These are phyloP conservation scores for Trichoderma atroviride DNA, from an alignment of 2,329 filamentous ascomycete genomes.

Conservation along the genomic window DNA sequence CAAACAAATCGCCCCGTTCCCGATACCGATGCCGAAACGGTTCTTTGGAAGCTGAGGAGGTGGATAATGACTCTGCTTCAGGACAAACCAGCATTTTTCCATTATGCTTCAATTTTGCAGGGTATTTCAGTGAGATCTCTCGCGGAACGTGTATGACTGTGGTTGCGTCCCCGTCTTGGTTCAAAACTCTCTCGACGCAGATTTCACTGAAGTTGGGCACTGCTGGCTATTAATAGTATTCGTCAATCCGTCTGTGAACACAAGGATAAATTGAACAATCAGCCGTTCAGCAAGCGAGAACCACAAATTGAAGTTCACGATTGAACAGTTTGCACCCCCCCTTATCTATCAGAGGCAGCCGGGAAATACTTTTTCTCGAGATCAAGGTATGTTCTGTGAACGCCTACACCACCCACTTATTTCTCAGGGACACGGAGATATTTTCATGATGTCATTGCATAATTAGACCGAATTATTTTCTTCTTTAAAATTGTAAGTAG, in stretches of 20 bases:
- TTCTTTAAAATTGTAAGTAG: no score
- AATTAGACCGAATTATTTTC: no score
- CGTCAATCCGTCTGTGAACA: neutral
- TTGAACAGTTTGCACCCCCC: no score
- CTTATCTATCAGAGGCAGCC: no score
- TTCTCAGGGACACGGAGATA: no score
- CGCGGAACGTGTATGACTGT: no score
- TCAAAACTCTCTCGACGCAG: neutral
- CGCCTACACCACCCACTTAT: no score
- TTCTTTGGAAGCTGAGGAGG: neutral
- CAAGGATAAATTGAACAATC: neutral
- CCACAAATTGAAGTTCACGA: neutral
- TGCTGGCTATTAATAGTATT: neutral
- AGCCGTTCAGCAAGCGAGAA: neutral
- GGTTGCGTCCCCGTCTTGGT: neutral
- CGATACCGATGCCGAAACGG: neutral
- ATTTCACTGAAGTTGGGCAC: neutral
- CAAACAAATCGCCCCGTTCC: neutral
- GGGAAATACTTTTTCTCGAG: no score
- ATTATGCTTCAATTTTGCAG: neutral
- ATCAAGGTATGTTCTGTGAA: no score
- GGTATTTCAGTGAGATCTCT: neutral
- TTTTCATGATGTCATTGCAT: no score
- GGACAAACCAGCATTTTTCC: neutral
- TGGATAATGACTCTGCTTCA: neutral